Base-by-base conservation (phyloP, 2,329 filamentous ascomycete genomes). In the Tolypocladium pustulatum region DNA sequence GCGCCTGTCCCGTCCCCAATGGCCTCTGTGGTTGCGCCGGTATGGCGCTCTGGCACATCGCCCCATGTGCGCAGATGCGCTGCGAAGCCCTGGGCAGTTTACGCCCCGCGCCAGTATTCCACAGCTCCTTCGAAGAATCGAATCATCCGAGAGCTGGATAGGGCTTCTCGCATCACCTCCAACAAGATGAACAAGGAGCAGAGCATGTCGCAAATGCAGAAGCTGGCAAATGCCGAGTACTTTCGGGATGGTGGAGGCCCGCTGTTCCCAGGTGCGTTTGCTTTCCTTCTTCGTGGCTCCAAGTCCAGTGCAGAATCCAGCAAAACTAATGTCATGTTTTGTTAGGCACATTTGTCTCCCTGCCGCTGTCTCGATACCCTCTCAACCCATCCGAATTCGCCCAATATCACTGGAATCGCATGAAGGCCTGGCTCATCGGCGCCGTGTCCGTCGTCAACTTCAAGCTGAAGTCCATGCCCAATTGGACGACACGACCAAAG, bases 321-420 rank as follows among this genome's bases (percentile, higher is more conserved):
- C 12, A 15, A 49, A 9, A 7, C 46, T 56, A 27, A 55, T 36
- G 8, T 2, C 5, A 22, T 34, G 7, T 37, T n/a, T 54, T 22
- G 17, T 59, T 7, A 81, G 80, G 75, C 62, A 80, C 78, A n/a
- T 78, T 82, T 58, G 67, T 81, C 53, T 61, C 76, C 20, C 69
- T 79, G 12, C 75, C 76, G 1, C 55, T 77, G 32, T 69, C 71
- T 3, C 65, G 66, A 57, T 71, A 71, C 55, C 68, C 74, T 34
- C 62, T 63, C 30, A 61, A 62, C 46, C 69, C 69, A 38, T 13
- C 38, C 54, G 54, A 64, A 12, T 68, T 76, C 59, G 53, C 69
- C 52, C 62, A 61, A 17, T 77, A 80, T 66, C 69, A 73, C 51
- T 73, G 68, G 67, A 67, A 64, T 60, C 71, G 73, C 46, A 27